These are phyloP conservation scores for Eucalyptus sp. DNA, from an alignment of 345 rosid genomes.

Conservation along the genomic window DNA sequence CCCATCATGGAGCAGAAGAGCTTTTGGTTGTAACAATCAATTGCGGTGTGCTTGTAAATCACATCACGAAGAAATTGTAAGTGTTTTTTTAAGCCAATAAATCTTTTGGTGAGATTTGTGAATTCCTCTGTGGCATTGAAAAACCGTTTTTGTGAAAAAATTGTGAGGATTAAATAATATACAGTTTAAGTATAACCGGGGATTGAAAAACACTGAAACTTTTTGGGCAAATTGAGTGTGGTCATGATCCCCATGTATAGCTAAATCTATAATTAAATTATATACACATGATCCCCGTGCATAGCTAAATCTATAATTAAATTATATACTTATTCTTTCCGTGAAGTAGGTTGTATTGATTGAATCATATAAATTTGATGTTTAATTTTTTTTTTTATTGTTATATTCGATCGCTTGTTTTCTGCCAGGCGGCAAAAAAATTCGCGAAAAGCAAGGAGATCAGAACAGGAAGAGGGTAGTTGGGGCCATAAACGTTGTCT, in stretches of 20 bases:
- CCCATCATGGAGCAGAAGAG: background rate
- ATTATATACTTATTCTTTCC: accelerated
- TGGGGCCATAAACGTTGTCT: background rate
- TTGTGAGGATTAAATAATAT: background rate
- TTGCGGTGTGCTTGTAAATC: background rate
- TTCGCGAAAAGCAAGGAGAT: background rate
- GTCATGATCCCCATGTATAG: accelerated
- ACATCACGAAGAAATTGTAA: background rate
- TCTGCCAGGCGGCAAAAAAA: background rate
- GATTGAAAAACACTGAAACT: accelerated
- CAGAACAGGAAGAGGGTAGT: background rate
- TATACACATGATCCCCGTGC: accelerated
- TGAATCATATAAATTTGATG: background rate
- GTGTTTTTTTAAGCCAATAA: background rate
- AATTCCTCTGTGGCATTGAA: background rate
- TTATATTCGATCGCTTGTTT: background rate
- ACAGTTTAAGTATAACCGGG: accelerated
- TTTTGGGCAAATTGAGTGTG: background rate
- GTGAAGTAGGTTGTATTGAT: background rate
- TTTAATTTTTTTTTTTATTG: background rate
- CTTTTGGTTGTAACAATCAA: background rate
- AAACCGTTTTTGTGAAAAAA: background rate
- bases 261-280: background rate
- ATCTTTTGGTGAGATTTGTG: background rate
- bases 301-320: background rate